Conservation (phyloP, 225 moss, liverwort and hornwort genomes). For the Marchantia paleacea region DNA sequence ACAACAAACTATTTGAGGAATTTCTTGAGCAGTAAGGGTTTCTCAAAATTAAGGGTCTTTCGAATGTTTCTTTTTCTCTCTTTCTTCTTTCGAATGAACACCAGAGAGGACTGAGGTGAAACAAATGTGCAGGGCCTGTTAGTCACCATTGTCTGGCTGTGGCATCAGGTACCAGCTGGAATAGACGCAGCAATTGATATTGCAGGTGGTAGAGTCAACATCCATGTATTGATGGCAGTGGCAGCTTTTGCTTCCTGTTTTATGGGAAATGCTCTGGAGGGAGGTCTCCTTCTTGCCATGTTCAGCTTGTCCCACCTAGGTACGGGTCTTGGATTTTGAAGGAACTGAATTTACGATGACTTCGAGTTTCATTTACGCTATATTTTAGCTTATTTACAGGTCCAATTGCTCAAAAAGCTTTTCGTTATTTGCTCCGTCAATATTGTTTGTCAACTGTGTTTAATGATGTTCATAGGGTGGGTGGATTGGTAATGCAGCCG, state of each 20-base stretch:
- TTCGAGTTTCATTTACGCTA: background rate
- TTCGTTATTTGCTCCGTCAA: background rate
- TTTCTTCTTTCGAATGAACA: no score
- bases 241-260: constrained; percentile 89
- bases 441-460: background rate
- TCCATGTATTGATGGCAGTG: constrained; percentile 97
- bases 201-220: constrained; percentile 87
- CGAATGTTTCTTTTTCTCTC: background rate
- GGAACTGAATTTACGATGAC: background rate
- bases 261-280: constrained; percentile 94
- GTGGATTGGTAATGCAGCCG: constrained; percentile 53
- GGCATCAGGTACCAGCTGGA: constrained; percentile 77
- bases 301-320: constrained; percentile 98
- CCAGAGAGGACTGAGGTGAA: background rate
- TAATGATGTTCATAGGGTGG: background rate
- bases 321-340: constrained; percentile 18
- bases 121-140: background rate
- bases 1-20: background rate
- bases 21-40: background rate
- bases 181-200: constrained; percentile 85
- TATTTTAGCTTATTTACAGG: background rate
- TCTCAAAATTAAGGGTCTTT: background rate
- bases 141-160: background rate
- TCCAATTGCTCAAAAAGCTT: background rate
- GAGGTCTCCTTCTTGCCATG: constrained; percentile 95